These are phyloP conservation scores for Lasiosphaeria ovina DNA, from an alignment of 495 filamentous ascomycete genomes.

Conservation along the genomic window DNA sequence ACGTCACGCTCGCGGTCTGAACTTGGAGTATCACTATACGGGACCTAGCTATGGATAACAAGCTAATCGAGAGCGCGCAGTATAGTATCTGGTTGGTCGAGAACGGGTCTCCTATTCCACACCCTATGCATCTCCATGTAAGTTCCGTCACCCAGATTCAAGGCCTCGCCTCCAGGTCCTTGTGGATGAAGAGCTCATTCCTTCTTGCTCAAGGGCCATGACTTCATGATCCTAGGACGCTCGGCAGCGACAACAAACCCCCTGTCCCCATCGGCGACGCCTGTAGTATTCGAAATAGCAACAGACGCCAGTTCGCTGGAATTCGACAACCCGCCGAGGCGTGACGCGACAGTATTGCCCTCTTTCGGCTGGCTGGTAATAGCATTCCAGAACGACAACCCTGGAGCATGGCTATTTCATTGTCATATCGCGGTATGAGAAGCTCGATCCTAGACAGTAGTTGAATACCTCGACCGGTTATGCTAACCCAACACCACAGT, in stretches of 20 bases:
- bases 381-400: constrained; percentile 52
- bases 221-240: constrained; percentile 30
- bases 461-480: not conserved
- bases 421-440: constrained; percentile 46
- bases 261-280: constrained; percentile 48
- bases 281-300: constrained; percentile 25
- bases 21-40: not conserved
- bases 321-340: constrained; percentile 31
- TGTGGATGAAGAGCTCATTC: not conserved
- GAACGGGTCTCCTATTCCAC: constrained; percentile 39
- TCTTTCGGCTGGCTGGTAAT: constrained; percentile 44
- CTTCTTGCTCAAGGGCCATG: constrained; percentile 13
- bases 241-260: constrained; percentile 29
- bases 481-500: constrained; percentile 17
- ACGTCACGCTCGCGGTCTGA: not conserved
- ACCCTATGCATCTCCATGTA: constrained; percentile 54
- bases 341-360: constrained; percentile 45
- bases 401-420: constrained; percentile 54
- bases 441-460: not conserved
- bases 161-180: too few species aligned
- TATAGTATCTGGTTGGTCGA: constrained; percentile 26
- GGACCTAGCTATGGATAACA: constrained; percentile 1
- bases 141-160: not conserved
- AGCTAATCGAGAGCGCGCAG: constrained; percentile 4
- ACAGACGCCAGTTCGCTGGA: constrained; percentile 29